These are phyloP conservation scores for Mycena polygramma DNA, from an alignment of 768 basidiomycete species.

Conservation along the genomic window DNA sequence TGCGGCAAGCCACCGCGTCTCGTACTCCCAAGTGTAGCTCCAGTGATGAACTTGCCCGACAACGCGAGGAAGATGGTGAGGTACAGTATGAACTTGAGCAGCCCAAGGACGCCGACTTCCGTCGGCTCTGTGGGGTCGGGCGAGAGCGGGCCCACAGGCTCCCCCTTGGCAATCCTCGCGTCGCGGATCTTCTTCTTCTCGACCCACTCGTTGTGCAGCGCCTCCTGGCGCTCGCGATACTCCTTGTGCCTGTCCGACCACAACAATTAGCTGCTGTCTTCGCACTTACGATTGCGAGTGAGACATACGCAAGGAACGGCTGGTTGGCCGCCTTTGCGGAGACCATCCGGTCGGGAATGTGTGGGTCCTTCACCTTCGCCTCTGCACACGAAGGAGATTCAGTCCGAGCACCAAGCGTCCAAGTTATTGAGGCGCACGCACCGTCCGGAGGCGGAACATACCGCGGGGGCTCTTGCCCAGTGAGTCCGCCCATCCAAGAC, in stretches of 20 bases:
- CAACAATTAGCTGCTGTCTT: conserved; percentile 1
- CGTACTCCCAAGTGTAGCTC: conserved; percentile 88
- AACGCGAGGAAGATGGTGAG: conserved; percentile 65
- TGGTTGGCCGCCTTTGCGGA: conserved; percentile 86
- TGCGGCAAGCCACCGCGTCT: conserved; percentile 69
- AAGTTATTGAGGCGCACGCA: conserved; percentile 67
- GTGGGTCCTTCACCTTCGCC: conserved; percentile 72
- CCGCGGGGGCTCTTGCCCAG: conserved; percentile 29
- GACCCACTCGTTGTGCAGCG: conserved; percentile 73
- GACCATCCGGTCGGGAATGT: conserved; percentile 77
- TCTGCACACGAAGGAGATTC: conserved; percentile 58
- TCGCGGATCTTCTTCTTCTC: conserved; percentile 79
- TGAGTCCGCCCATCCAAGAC: conserved; percentile 36
- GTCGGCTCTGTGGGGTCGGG: conserved; percentile 78
- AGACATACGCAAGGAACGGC: conserved; percentile 83
- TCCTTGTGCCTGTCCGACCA: conserved; percentile 66
- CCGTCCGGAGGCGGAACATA: conserved; percentile 32
- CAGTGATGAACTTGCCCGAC: conserved; percentile 87
- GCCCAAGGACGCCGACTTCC: conserved; percentile 73
- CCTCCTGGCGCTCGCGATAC: conserved; percentile 73
- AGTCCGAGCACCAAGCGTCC: conserved; percentile 38
- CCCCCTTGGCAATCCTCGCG: conserved; percentile 80
- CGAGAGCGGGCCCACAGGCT: conserved; percentile 79
- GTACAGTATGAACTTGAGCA: conserved; percentile 79
- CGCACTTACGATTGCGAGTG: conserved; percentile 19